Evolutionary conservation across 2,329 filamentous ascomycete genomes (phyloP).

Genomic region (Aspergillus calidoustus): DNA sequence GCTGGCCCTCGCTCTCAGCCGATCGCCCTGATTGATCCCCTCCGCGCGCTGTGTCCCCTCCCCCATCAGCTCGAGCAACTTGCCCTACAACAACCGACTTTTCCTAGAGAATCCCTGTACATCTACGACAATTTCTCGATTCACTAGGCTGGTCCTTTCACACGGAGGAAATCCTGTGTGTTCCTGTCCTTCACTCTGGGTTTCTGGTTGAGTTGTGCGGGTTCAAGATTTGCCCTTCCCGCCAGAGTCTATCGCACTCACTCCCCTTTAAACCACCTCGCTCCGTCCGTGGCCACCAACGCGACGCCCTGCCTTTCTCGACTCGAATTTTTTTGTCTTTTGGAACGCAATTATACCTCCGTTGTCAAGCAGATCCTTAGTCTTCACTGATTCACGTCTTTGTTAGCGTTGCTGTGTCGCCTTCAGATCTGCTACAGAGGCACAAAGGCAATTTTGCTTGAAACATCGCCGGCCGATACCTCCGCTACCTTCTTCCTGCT

Average conservation of each 20-base stretch:
- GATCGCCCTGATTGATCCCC: conserved; percentile 22
- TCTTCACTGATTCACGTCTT: conserved; percentile 11
- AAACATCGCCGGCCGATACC: conserved; percentile 29
- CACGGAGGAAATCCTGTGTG: conserved; percentile 15
- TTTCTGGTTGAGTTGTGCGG: conserved; percentile 24
- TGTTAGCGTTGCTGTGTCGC: conserved; percentile 14
- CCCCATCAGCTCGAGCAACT: conserved; percentile 15
- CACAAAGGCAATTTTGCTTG: conserved; percentile 28
- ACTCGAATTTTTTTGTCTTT: conserved; percentile 17
- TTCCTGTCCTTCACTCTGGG: conserved; percentile 11
- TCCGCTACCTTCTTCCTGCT: conserved; percentile 21
- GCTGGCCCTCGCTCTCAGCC: conserved; percentile 16
- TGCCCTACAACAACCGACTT: conserved; percentile 17
- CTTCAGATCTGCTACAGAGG: conserved; percentile 9
- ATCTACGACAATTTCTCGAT: conserved; percentile 15
- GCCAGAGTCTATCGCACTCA: conserved; percentile 29
- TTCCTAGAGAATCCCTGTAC: conserved; percentile 12
- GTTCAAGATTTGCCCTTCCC: conserved; percentile 29
- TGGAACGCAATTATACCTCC: conserved; percentile 15
- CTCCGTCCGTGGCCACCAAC: conserved; percentile 25
- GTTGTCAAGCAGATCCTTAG: conserved; percentile 1
- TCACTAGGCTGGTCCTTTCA: conserved; percentile 29
- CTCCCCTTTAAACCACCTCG: conserved; percentile 31
- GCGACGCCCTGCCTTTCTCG: conserved; percentile 18
- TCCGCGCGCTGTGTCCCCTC: conserved; percentile 16